Percentiles rank a stretch among this genome's conserved stretches.
Conservation (phyloP, 495 filamentous ascomycete species). For the Penicillium parvum region DNA sequence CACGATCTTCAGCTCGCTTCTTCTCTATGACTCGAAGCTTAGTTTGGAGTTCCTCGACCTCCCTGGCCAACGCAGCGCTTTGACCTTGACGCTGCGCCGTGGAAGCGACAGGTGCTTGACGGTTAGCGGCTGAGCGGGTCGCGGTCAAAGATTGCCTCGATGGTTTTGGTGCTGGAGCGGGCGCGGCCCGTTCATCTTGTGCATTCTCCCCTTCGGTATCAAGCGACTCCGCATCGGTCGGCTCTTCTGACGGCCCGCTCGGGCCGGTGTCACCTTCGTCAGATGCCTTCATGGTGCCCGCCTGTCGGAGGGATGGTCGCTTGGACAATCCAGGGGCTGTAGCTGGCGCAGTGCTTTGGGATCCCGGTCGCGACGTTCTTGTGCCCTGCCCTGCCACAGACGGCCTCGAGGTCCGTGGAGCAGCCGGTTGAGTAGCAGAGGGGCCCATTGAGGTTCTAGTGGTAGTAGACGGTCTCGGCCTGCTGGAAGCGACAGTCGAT, state of each 20-base stretch:
- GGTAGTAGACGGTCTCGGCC: slow-evolving; percentile 49
- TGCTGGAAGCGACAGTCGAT: slow-evolving; percentile 39
- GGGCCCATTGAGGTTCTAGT: slow-evolving; percentile 67
- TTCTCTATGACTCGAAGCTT: slow-evolving; percentile 77
- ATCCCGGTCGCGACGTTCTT: slow-evolving; percentile 33
- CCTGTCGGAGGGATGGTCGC: slow-evolving; percentile 37
- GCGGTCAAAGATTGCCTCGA: slow-evolving; percentile 32
- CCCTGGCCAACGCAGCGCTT: slow-evolving; percentile 49
- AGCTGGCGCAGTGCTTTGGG: slow-evolving; percentile 22
- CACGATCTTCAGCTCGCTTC: slow-evolving; percentile 79
- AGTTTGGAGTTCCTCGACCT: slow-evolving; percentile 74
- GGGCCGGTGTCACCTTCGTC: slow-evolving; percentile 26
- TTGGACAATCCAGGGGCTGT: slow-evolving; percentile 30
- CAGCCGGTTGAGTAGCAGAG: slow-evolving; percentile 38
- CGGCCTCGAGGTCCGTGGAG: slow-evolving; percentile 32
- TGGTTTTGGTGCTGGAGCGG: slow-evolving; percentile 15
- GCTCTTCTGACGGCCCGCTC: slow-evolving; percentile 31
- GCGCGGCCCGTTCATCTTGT: slow-evolving; percentile 12
- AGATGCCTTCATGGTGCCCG: slow-evolving; percentile 22
- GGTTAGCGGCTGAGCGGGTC: slow-evolving; percentile 20
- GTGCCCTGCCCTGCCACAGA: slow-evolving; percentile 36
- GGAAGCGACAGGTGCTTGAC: slow-evolving; percentile 20
- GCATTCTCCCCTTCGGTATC: slow-evolving; percentile 22
- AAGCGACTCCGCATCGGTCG: slow-evolving; percentile 24
- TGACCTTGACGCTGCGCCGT: slow-evolving; percentile 29